Evolutionary conservation across 768 basidiomycete genomes (phyloP), one percentile per base, ranked within the genome.

Genomic region (Mycena pura): DNA sequence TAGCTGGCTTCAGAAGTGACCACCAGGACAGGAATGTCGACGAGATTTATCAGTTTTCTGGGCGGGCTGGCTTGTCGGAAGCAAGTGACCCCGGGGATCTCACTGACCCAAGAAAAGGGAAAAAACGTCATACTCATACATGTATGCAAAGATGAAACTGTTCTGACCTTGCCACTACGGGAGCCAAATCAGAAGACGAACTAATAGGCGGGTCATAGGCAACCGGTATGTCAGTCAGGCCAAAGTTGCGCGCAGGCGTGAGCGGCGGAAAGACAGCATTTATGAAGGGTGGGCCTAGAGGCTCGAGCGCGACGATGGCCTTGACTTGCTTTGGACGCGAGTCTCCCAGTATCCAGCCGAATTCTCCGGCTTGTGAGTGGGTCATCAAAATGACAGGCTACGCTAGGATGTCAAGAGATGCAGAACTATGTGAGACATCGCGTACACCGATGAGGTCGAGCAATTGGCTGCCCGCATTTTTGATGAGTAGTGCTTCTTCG

Each of bases 281-380:
- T 45, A 72, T 69, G 70, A 79, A 78, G 2, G 78, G 78, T 7
- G 78, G 78, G 1, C 78, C 78, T 3, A 25, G 62, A 11, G 78
- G 78, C 58, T 79, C 78, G 39, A 79, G 66, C 10, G 78, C 75
- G 17, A 79, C 68, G 28, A 79, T 77, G 22, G 72, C 76, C 50
- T 71, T 74, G 24, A 79, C 70, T 43, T 71, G 62, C 39, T 62
- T 61, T 9, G 78, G 77, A 14, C 76, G 73, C 5, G 69, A 57
- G 43, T 79, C 78, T 10, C 67, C 78, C 32, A 79, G 50, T 21
- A 74, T 70, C 78, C 78, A 79, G 43, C 76, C 76, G 24, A 75
- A 68, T 14, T 49, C 60, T 6, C 78, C 78, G 14, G 74, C 66
- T 55, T 79, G 78, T 2, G 78, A 79, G 52, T 79, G 78, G 3